Percentiles rank a stretch among this genome's conserved stretches.
These are phyloP conservation scores for Penicillium goetzii DNA, from an alignment of 495 filamentous ascomycete species.

Conservation along the genomic window DNA sequence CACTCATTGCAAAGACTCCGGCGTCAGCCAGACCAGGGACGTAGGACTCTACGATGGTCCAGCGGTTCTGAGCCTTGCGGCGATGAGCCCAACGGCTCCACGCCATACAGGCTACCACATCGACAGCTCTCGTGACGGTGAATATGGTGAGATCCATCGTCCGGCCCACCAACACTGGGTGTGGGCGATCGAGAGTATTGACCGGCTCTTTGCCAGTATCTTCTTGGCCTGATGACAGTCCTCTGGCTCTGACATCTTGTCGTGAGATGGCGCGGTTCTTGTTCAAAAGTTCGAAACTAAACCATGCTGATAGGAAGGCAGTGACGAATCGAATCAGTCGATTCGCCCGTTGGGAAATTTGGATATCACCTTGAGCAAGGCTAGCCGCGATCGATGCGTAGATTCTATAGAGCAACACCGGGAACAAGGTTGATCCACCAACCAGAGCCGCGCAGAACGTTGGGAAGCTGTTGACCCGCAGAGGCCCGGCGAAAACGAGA, in stretches of 20 bases:
- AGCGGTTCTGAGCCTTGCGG: slow-evolving; percentile 42
- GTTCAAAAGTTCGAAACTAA: slow-evolving; percentile 53
- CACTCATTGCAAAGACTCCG: slow-evolving; percentile 74
- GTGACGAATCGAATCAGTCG: slow-evolving; percentile 45
- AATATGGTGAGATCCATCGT: slow-evolving; percentile 89
- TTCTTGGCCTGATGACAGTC: slow-evolving; percentile 11
- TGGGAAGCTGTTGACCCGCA: slow-evolving; percentile 65
- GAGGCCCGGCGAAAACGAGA: slow-evolving; percentile 40
- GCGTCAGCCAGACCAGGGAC: slow-evolving; percentile 64
- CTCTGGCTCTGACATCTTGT: slow-evolving; percentile 10
- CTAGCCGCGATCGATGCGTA: slow-evolving; percentile 32
- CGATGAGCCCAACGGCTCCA: slow-evolving; percentile 57
- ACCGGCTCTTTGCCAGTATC: slow-evolving; percentile 47
- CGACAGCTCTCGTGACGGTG: slow-evolving; percentile 72
- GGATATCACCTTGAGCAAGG: slow-evolving; percentile 23
- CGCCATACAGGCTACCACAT: slow-evolving; percentile 67
- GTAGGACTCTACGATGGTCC: slow-evolving; percentile 55
- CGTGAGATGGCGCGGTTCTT: slow-evolving; percentile 34
- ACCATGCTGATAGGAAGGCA: slow-evolving; percentile 53
- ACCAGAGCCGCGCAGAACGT: slow-evolving; percentile 79
- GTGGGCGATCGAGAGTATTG: slow-evolving; percentile 22
- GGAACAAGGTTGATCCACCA: slow-evolving; percentile 76
- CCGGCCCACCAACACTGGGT: slow-evolving; percentile 62
- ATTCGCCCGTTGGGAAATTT: slow-evolving; percentile 21
- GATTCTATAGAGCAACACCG: slow-evolving; percentile 40